Evolutionary conservation across 176 grass and related monocot genomes (phyloP).

Genomic region (Oryza meyeriana): DNA sequence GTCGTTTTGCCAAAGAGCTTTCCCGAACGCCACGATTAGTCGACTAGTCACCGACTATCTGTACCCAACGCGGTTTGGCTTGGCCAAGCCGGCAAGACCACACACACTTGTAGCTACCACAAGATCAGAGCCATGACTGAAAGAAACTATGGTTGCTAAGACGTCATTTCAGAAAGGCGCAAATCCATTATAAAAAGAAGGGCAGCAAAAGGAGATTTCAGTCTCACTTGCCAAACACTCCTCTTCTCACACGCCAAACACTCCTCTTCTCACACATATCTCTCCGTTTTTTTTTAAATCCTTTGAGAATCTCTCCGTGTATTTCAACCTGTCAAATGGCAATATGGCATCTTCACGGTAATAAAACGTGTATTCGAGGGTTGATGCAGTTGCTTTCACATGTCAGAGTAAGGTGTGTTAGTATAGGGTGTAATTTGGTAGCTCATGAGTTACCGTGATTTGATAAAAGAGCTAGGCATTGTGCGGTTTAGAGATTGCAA

Average conservation of each 20-base stretch:
- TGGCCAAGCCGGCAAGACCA: no score
- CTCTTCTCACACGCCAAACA: neutral
- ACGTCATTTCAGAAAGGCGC: neutral
- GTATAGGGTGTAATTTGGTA: no score
- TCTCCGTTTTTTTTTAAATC: neutral
- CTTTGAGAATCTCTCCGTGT: neutral
- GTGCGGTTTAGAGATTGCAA: no score
- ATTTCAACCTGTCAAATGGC: conserved; percentile 26
- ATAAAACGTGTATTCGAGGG: no score
- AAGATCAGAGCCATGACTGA: neutral
- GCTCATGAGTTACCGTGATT: no score
- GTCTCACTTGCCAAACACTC: neutral
- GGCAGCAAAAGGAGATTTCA: neutral
- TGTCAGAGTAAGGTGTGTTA: no score
- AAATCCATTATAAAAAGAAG: neutral
- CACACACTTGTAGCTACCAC: neutral
- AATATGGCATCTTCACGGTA: neutral
- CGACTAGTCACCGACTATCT: no score
- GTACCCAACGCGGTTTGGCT: no score
- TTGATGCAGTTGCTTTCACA: no score
- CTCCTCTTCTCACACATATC: neutral
- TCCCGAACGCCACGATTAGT: no score
- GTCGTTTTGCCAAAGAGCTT: no score
- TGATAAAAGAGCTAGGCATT: no score
- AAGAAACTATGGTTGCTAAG: neutral